Percentiles rank a stretch among this genome's conserved stretches.
These are phyloP conservation scores for Ogataea minuta DNA, from an alignment of 805 yeast genomes.

Conservation along the genomic window DNA sequence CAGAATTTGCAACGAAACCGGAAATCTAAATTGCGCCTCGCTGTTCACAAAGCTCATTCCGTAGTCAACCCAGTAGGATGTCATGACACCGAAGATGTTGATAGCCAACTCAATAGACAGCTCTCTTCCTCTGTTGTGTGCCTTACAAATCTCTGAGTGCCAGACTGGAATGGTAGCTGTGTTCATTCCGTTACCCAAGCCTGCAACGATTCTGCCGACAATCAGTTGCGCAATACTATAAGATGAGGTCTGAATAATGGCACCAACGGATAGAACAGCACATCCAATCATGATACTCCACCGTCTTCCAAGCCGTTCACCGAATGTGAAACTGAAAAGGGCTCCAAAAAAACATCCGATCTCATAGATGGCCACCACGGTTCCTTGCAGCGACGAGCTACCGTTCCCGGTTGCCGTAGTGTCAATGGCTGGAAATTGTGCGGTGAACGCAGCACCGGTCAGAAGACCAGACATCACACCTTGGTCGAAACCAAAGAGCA, in stretches of 20 bases:
- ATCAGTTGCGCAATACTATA: slow-evolving; percentile 46
- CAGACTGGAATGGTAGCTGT: slow-evolving; percentile 73
- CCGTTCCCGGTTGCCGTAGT: slow-evolving; percentile 19
- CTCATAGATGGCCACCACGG: slow-evolving; percentile 48
- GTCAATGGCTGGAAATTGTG: slow-evolving; percentile 49
- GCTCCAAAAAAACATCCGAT: slow-evolving; percentile 48
- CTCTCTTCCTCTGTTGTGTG: slow-evolving; percentile 68
- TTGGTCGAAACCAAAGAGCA: slow-evolving; percentile 66
- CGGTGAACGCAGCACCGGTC: slow-evolving; percentile 55
- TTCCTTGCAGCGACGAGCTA: slow-evolving; percentile 40
- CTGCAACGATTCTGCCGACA: slow-evolving; percentile 64
- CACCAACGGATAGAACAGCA: slow-evolving; percentile 59
- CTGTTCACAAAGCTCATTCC: slow-evolving; percentile 51
- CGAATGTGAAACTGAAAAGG: slow-evolving; percentile 38
- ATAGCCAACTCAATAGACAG: slow-evolving; percentile 54
- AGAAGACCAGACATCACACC: slow-evolving; percentile 64
- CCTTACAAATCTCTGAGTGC: slow-evolving; percentile 65
- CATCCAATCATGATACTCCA: slow-evolving; percentile 52
- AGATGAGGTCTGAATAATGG: slow-evolving; percentile 49
- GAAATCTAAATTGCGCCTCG: slow-evolving; percentile 61
- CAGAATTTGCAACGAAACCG: slow-evolving; percentile 62
- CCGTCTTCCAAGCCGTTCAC: slow-evolving; percentile 59
- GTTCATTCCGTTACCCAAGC: slow-evolving; percentile 68
- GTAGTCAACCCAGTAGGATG: slow-evolving; percentile 63
- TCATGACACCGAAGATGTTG: slow-evolving; percentile 67